A percentile compares a stretch with the other conserved stretches of the same genome.
These are phyloP conservation scores for Lumnitzera littorea DNA, from an alignment of 345 rosid genomes.

Conservation along the genomic window DNA sequence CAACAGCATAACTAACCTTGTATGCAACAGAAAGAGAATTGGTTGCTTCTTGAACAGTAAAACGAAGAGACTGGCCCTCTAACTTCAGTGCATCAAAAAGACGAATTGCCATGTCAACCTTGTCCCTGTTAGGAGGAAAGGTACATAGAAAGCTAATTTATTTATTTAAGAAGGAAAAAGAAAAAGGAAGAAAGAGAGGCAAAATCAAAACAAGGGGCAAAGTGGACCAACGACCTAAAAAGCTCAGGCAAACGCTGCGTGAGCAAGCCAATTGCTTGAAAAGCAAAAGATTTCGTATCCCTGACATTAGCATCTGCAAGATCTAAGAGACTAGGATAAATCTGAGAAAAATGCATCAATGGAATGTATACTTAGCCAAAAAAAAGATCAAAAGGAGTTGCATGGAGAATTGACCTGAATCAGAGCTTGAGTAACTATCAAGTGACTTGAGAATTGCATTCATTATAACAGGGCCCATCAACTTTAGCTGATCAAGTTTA, in stretches of 20 bases:
- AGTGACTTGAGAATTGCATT: conserved; percentile 80
- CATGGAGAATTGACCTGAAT: conserved; percentile 50
- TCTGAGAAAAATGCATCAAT: neutral
- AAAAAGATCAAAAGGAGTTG: conserved; percentile 2
- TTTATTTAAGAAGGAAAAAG: neutral
- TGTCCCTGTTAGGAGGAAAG: conserved; percentile 46
- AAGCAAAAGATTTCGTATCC: conserved; percentile 73
- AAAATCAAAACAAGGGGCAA: too few relatives aligned
- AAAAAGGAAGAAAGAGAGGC: neutral
- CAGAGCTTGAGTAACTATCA: conserved; percentile 61
- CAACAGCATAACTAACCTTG: conserved; percentile 33
- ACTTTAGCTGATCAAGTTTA: conserved; percentile 69
- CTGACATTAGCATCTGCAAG: conserved; percentile 55
- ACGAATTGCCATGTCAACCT: conserved; percentile 82
- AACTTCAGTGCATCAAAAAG: conserved; percentile 81
- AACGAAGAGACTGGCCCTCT: conserved; percentile 67
- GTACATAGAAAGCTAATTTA: conserved; percentile 4
- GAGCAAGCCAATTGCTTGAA: conserved; percentile 89
- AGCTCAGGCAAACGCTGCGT: conserved; percentile 87
- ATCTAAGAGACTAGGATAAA: conserved; percentile 12
- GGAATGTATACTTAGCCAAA: neutral
- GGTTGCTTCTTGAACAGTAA: conserved; percentile 76
- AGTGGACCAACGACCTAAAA: conserved; percentile 44
- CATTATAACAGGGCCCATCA: conserved; percentile 90
- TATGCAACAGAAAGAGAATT: conserved; percentile 77